These are phyloP conservation scores for Acanthamoeba culbertsoni DNA, from an alignment of 208 protist genomes.

Conservation along the genomic window DNA sequence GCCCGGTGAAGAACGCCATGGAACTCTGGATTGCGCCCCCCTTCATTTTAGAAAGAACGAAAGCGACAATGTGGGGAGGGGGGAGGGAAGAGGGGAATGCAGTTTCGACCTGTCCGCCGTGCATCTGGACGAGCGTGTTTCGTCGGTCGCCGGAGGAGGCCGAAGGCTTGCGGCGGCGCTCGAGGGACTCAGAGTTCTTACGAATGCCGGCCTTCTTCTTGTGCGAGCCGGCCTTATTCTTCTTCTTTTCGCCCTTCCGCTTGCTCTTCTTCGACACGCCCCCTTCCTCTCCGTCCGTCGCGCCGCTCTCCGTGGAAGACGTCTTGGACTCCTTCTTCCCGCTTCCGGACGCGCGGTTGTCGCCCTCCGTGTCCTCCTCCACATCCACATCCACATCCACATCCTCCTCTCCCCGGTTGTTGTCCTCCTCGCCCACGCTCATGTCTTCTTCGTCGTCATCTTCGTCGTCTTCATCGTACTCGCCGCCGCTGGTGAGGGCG, in stretches of 20 bases:
- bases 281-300: neutral
- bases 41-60: neutral
- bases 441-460: neutral
- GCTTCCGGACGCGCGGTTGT: no score
- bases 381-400: no score
- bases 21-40: constrained; percentile 1
- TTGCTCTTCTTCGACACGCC: neutral
- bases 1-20: neutral
- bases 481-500: neutral
- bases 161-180: neutral
- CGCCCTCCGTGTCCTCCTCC: no score
- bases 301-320: neutral
- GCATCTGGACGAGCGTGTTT: neutral
- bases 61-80: neutral
- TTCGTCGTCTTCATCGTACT: neutral
- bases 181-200: neutral
- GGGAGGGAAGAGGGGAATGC: neutral
- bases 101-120: neutral
- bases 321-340: no score
- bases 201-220: neutral
- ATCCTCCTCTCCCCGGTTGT: neutral
- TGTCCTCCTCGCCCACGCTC: no score
- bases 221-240: neutral
- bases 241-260: neutral
- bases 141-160: neutral